Base-by-base conservation (phyloP, 805 yeast genomes). In the Pichia pseudocactophila region DNA sequence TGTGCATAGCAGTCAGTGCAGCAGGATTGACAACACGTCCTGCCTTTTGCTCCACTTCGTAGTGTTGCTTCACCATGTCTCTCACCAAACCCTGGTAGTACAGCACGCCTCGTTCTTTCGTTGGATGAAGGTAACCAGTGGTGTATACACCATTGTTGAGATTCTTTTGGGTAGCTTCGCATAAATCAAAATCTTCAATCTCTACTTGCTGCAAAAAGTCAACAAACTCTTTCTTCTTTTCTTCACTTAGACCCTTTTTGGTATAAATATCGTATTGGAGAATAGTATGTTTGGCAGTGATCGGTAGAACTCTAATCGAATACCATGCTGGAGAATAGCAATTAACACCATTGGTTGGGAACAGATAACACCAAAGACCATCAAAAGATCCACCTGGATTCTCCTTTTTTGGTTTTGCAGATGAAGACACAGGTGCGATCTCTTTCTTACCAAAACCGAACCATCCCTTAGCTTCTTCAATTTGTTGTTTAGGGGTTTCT, bases 321-420 rank as follows among this genome's bases (percentile, higher is more conserved):
- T 76, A 76, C 78, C 80, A 76, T 9, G 81, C 81, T 51, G 82
- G 81, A 0, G 81, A 75, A 54, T 76, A 76, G 53, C 82, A 76
- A 59, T 76, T 76, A 56, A 76, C 58, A 36, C 82, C 82, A 54
- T 74, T 74, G 37, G 69, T 72, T 43, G 82, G 82, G 65, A 66
- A 76, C 46, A 74, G 59, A 57, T 76, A 76, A 45, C 76, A 70
- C 82, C 82, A 76, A 55, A 76, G 63, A 11, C 81, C 82, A 54
- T 76, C 73, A 61, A 72, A 73, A 9, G 68, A 72, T 46, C 82
- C 82, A 44, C 82, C 82, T 20, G 73, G 73, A 62, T 76, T 76
- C 44, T 58, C 62, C 46, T 66, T 66, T 57, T 61, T 60, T 39
- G 50, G 49, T 26, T 22, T 22, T 22, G 8, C 25, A 22, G 8